Evolutionary conservation across 2,329 filamentous ascomycete genomes (phyloP).

Genomic region (Clonostachys solani): DNA sequence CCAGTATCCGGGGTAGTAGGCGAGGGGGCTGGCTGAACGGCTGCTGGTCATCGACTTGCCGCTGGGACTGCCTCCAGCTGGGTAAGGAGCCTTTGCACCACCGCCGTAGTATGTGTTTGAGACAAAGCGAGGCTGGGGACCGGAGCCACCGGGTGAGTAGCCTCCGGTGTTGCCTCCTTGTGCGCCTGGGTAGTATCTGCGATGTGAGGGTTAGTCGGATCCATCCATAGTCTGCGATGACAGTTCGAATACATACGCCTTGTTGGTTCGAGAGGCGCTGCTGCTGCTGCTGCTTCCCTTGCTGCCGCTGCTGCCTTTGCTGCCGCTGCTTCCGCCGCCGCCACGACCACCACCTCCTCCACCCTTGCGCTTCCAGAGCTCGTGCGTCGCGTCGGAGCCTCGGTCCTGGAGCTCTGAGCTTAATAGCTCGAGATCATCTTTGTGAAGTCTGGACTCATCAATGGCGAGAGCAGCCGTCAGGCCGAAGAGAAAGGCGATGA

Average conservation of each 20-base stretch:
- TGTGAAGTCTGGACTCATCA: constrained; percentile 7
- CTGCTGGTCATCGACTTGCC: constrained; percentile 12
- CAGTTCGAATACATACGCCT: neutral
- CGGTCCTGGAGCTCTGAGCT: constrained; percentile 7
- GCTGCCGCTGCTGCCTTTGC: constrained; percentile 10
- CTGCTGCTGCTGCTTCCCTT: constrained; percentile 10
- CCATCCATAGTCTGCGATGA: constrained; percentile 4
- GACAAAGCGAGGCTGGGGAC: constrained; percentile 52
- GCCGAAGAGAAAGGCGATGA: constrained; percentile 18
- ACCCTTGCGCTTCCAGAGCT: constrained; percentile 57
- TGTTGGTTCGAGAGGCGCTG: constrained; percentile 1
- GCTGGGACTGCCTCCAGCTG: constrained; percentile 33
- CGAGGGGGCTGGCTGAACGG: constrained; percentile 38
- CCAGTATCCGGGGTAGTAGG: constrained; percentile 51
- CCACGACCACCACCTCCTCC: constrained; percentile 50
- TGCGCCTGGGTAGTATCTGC: constrained; percentile 1
- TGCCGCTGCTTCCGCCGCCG: constrained; percentile 25
- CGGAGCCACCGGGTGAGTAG: constrained; percentile 51
- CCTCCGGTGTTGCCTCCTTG: constrained; percentile 34
- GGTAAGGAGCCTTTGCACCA: constrained; percentile 59
- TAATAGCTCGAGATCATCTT: constrained; percentile 10
- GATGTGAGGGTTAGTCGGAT: neutral
- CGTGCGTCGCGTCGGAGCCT: constrained; percentile 13
- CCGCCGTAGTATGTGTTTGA: constrained; percentile 64
- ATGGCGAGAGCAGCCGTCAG: constrained; percentile 16